Evolutionary conservation across 1,284 basidiomycete genomes (phyloP), one percentile per base, ranked within the genome.

Genomic region (Phellinidium pouzarii): DNA sequence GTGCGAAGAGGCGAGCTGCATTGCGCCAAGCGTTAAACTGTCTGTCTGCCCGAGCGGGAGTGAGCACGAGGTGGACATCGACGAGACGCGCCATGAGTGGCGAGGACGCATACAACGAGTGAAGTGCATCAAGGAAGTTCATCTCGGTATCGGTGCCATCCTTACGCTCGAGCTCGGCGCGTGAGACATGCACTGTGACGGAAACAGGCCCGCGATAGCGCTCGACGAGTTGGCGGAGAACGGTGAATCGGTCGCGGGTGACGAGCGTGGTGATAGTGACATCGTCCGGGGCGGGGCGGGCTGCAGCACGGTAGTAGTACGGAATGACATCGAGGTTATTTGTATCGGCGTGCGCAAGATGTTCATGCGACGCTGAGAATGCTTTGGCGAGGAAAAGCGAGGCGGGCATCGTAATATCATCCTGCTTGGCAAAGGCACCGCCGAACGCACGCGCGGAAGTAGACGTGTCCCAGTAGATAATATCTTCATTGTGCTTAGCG

Each of bases 11-110:
- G 40, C 89, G 78, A 9, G 90, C 90, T 31, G 82, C 77, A 64
- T 92, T 92, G 38, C 91, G 76, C 87, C 90, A 92, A 37, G 87
- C 81, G 66, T 92, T 92, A 71, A 93, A 85, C 63, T 91, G 80
- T 3, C 88, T 76, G 56, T 86, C 82, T 61, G 69, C 65, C 52
- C 66, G 53, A 55, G 88, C 89, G 2, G 82, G 77, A 52, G 91
- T 90, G 60, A 94, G 75, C 29, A 94, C 82, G 27, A 95, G 79
- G 62, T 95, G 92, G 8, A 94, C 79, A 62, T 94, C 93, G 40
- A 93, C 90, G 56, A 80, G 84, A 25, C 65, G 70, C 41, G 75
- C 68, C 74, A 91, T 85, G 45, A 70, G 71, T 0, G 78, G 76
- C 2, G 80, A 79, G 4, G 80, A 79, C 4, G 72, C 71, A 67